phyloP scores from a whole-genome alignment of 768 basidiomycete species.

The Tricholoma saponaceum region DNA sequence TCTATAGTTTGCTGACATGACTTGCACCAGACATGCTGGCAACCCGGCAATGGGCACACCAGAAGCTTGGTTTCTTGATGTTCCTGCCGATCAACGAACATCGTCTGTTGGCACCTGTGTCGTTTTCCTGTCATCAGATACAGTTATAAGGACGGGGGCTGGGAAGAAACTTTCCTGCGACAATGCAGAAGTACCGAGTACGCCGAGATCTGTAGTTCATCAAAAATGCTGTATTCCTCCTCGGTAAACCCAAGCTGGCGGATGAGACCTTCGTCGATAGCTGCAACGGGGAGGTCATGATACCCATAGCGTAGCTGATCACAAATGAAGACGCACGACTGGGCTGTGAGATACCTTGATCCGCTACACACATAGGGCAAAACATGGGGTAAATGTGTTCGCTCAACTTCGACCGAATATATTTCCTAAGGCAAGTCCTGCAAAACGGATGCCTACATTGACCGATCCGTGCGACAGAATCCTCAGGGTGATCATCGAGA shows the following conservation, averaged over 20 bases:
- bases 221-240: slow-evolving; percentile 34
- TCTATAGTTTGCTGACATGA: slow-evolving; percentile 43
- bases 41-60: slow-evolving; percentile 45
- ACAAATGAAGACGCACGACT: background rate
- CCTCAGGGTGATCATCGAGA: slow-evolving; percentile 32
- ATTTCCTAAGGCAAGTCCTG: slow-evolving; percentile 42
- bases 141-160: background rate
- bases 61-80: slow-evolving; percentile 36
- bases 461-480: slow-evolving; percentile 19
- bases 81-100: slow-evolving; percentile 49
- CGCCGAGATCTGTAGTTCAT: slow-evolving; percentile 41
- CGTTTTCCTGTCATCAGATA: background rate
- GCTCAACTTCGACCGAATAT: slow-evolving; percentile 41
- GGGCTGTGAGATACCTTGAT: slow-evolving; percentile 12
- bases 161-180: slow-evolving; percentile 34
- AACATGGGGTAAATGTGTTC: slow-evolving; percentile 55
- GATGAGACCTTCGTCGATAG: slow-evolving; percentile 35
- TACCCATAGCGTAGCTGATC: background rate
- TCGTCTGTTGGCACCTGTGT: slow-evolving; percentile 43
- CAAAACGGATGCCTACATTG: slow-evolving; percentile 52
- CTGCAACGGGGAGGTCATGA: slow-evolving; percentile 18
- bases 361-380: slow-evolving; percentile 52
- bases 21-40: slow-evolving; percentile 58
- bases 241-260: slow-evolving; percentile 41
- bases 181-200: slow-evolving; percentile 45